Percentiles rank a stretch among this genome's conserved stretches.
These are phyloP conservation scores for Gossypium mustelinum DNA, from an alignment of 345 rosid species.

Conservation along the genomic window DNA sequence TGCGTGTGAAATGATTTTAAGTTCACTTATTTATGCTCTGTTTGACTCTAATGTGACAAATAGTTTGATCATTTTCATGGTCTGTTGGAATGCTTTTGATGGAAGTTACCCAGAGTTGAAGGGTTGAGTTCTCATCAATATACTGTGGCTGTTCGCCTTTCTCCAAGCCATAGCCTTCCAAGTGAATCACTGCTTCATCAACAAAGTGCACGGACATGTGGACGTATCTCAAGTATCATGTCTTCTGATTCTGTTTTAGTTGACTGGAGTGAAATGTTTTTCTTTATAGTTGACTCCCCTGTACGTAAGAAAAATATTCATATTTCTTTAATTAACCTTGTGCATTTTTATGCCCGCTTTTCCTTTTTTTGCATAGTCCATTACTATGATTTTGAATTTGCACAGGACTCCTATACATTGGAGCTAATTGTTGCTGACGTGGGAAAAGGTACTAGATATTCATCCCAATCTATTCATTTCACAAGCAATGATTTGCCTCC, in stretches of 20 bases:
- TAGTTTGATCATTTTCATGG: slow-evolving; percentile 18
- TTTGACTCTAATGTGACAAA: not conserved
- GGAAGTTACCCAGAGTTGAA: slow-evolving; percentile 62
- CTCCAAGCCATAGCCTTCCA: slow-evolving; percentile 41
- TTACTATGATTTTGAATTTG: slow-evolving; percentile 17
- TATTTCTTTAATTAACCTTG: not conserved
- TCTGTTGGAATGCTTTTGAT: slow-evolving; percentile 23
- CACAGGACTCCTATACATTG: slow-evolving; percentile 58
- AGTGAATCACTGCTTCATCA: slow-evolving; percentile 48
- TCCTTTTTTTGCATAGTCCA: not conserved
- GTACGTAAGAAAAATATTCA: slow-evolving; percentile 31
- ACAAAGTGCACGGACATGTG: slow-evolving; percentile 88
- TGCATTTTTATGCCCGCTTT: not conserved
- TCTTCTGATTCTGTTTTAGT: slow-evolving; percentile 54
- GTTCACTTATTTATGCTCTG: slow-evolving; percentile 8
- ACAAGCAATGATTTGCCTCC: not conserved
- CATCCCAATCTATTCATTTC: not conserved
- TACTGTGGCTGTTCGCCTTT: slow-evolving; percentile 53
- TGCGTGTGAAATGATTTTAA: not conserved
- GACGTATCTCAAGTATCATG: slow-evolving; percentile 45
- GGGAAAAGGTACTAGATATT: slow-evolving; percentile 53
- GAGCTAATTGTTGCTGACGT: slow-evolving; percentile 67
- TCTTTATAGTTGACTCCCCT: slow-evolving; percentile 74
- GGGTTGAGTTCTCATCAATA: slow-evolving; percentile 67
- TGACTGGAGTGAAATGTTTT: slow-evolving; percentile 83